Base-by-base conservation (phyloP, 1,139 yeast genomes). In the Candida pseudoviswanathii region DNA sequence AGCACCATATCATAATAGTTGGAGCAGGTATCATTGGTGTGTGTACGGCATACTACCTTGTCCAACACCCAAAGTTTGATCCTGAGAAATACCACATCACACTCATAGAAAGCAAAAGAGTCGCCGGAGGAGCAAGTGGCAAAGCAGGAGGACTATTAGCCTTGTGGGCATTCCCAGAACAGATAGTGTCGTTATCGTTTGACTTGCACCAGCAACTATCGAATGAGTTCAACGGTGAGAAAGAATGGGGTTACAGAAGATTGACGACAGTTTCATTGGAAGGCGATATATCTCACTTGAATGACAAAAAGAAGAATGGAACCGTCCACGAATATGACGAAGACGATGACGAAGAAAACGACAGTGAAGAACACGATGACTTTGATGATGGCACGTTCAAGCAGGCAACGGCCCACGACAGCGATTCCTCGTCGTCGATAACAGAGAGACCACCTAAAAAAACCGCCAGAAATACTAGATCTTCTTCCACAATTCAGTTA, bases 11-110 rank as follows among this genome's bases (percentile, higher is more conserved):
- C 46, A 77, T 86, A 49, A 84, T 87, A 41, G 90, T 86, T 29
- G 97, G 97, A 21, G 99, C 97, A 0, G 99, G 99, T 27, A 92
- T 94, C 60, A 87, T 94, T 39, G 99, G 99, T 27, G 96, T 90
- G 8, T 89, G 97, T 65, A 89, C 96, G 1, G 98, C 98, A 1
- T 94, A 89, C 68, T 94, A 85, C 61, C 68, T 94, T 45, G 88
- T 95, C 3, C 81, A 81, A 53, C 98, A 94, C 65, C 94, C 96
- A 4, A 77, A 79, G 50, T 94, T 85, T 64, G 86, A 87, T 60
- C 81, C 89, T 0, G 71, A 73, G 29, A 85, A 82, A 51, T 84
- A 88, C 62, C 91, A 89, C 60, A 88, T 94, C 56, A 89, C 97
- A 16, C 81, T 94, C n/a, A 67, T 94, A 24, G 99, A 94, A 66